Base-by-base conservation (phyloP, 1,284 basidiomycete genomes). In the Irpex sp. region DNA sequence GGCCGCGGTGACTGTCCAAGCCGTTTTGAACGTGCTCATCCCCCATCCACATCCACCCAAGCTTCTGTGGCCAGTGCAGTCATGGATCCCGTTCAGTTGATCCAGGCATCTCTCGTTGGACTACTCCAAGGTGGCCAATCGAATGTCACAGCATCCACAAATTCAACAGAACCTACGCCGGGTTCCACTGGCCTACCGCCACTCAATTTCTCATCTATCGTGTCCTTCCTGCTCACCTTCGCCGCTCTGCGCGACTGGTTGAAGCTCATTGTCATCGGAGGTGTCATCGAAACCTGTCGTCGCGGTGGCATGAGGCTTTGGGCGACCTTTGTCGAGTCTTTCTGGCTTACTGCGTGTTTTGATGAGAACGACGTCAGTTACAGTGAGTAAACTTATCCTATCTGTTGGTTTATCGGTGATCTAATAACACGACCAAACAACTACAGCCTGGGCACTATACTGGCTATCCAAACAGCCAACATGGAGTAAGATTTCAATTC, bases 281-380 rank as follows among this genome's bases (percentile, higher is more conserved):
- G 83, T 19, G 66, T 82, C 31, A 72, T 92, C 54, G 89, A 90
- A 70, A 81, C 77, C 0, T 77, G 76, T 47, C 82, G 88, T 17
- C 81, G 87, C 1, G 39, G 79, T 7, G 69, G 76, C 5, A 72
- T 77, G 33, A 69, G 75, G 1, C 46, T 76, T 1, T 90, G 86
- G 77, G 64, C 75, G 26, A 75, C 72, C 43, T 33, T 82, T 35
- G 71, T 82, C 64, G 78, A 81, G 43, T 78, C 79, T 1, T 84
- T 90, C 69, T 89, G 85, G 74, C 74, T 92, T 58, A 87, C 85
- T 0, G 86, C 84, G 1, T 76, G 75, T 37, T 88, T 92, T 63
- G 80, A 85, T 1, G 83, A 85, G 6, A 76, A 82, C 0, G 88
- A 92, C 68, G 63, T 72, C 43, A 80, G 82, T 59, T 88, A 83